Percentiles rank a stretch among this genome's conserved stretches.
Evolutionary conservation across 805 yeast species (phyloP).

Genomic region (Metschnikowia santaceciliae): DNA sequence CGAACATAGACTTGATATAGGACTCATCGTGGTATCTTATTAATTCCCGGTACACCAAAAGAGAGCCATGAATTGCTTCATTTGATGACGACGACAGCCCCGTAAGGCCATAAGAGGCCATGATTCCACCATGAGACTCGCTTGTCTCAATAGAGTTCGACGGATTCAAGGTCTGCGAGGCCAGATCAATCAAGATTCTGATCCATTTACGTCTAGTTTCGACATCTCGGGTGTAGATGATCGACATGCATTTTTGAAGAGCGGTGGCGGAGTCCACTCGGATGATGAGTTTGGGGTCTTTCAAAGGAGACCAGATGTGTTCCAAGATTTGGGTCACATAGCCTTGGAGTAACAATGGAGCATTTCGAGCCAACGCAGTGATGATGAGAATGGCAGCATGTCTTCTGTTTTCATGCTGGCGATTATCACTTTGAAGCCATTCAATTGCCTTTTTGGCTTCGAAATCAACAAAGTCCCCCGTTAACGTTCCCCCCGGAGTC

Average conservation of each 20-base stretch:
- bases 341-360: constrained; percentile 78
- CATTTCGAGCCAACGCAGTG: constrained; percentile 76
- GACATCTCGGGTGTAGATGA: constrained; percentile 74
- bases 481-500: constrained; percentile 80
- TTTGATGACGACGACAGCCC: constrained; percentile 26
- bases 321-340: constrained; percentile 76
- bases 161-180: constrained; percentile 51
- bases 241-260: constrained; percentile 69
- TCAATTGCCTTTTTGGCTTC: constrained; percentile 88
- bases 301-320: constrained; percentile 81
- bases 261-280: constrained; percentile 83
- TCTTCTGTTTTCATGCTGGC: constrained; percentile 71
- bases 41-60: constrained; percentile 77
- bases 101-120: constrained; percentile 8
- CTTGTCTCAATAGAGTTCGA: constrained; percentile 11
- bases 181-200: constrained; percentile 61
- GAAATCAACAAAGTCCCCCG: constrained; percentile 89
- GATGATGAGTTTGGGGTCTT: constrained; percentile 72
- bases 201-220: constrained; percentile 74
- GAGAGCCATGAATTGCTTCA: constrained; percentile 83
- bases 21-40: constrained; percentile 64
- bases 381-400: constrained; percentile 89
- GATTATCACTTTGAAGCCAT: constrained; percentile 79
- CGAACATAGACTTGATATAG: constrained; percentile 66
- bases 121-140: constrained; percentile 6